Base-by-base conservation (phyloP, 2,329 filamentous ascomycete species). In the Apiospora malaysiana region DNA sequence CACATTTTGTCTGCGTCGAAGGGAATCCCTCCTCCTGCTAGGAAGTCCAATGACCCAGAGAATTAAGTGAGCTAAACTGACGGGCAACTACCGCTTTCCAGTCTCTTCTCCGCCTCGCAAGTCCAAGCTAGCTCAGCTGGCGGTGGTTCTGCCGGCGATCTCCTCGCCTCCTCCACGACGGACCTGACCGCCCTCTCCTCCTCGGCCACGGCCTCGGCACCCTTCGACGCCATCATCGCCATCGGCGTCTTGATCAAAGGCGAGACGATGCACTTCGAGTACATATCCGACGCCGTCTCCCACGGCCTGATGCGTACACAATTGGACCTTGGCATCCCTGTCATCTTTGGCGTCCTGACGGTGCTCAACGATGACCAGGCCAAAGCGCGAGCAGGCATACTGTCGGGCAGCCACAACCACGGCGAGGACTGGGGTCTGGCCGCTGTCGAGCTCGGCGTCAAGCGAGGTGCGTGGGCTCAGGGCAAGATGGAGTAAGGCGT, bases 261-360 rank as follows among this genome's bases (percentile, higher is more conserved):
- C 81, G 93, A 97, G 83, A 98, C 96, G 8, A 98, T 98, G 94
- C 96, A 99, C 84, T 99, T 99, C 79, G 96, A 99, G 84, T 98
- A 99, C 85, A 99, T 99, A 77, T 89, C 95, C 56, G 96, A 98
- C 74, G 90, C 94, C 51, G 94, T 97, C 8, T 94, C 91, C 71
- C 94, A 97, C 73, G 96, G 94, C 8, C 87, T 99, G 72, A 99
- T 99, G 96, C 91, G 94, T 74, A 91, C 98, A 71, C 94, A 97
- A 82, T 86, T 98, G 70, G 95, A 99, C 81, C 91, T 90, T 12
- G 93, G 94, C 63, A 90, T 97, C 68, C 96, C 96, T 43, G 92
- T 99, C 72, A 89, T 98, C 71, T 97, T 98, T 82, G 95, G 96
- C 18, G 86, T 98, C 76, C 85, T 99, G 81, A 99, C 96, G 27